Base-by-base conservation (phyloP, 805 yeast species). In the Ascoidea tarda region DNA sequence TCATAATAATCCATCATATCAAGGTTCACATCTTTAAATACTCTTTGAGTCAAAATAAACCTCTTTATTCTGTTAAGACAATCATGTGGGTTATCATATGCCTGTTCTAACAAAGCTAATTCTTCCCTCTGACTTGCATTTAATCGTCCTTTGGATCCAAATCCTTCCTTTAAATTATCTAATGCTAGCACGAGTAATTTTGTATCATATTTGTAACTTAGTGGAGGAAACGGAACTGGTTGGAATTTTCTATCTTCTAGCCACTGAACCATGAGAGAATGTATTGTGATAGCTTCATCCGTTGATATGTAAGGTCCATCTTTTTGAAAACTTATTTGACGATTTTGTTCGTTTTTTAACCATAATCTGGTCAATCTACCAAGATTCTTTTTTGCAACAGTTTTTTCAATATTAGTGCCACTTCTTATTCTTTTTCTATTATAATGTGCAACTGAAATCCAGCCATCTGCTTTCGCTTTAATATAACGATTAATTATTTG, bases 21-120 rank as follows among this genome's bases (percentile, higher is more conserved):
- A 45, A 93, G 62, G 1, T 81, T 80, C 1, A 84, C 87, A 54
- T 93, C 97, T 63, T 90, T 90, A 69, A 93, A 93, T 6, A 88
- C 93, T 56, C 98, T 74, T 64, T 90, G 96, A 0, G 96, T 86
- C 53, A 89, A 69, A 49, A 93, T 67, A 47, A 82, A 81, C 60
- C 84, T 83, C 66, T 93, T 93, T 53, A 93, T 78, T 56, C 96
- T 77, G 14, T 84, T 84, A 54, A 93, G 70, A 56, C 90, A 84
- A 62, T 95, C 98, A 64, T 89, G 96, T 0, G 99, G 99, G 59
- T 88, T 87, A 61, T 93, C 99, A 63, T 88, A 93, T 0, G 98
- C 98, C 62, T 89, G 95, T 62, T 93, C 99, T 49, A 93, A 88
- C 56, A 91, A 70, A 0, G 96, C 93, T 55, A 93, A 69, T 61